These are phyloP conservation scores for Plasmodium ovale DNA, from an alignment of 169 alveolate genomes.

Conservation along the genomic window DNA sequence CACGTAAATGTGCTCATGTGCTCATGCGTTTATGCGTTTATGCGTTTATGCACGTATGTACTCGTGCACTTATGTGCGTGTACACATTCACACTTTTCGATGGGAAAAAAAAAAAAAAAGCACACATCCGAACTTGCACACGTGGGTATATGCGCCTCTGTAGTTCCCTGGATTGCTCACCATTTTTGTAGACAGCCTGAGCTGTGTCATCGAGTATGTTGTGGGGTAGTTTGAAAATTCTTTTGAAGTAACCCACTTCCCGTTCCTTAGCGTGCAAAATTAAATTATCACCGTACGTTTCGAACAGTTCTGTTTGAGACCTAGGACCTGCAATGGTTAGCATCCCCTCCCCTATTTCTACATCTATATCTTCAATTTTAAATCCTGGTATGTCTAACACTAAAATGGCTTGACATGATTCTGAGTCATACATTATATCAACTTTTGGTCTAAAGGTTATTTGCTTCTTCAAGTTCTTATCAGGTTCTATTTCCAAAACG, in stretches of 20 bases:
- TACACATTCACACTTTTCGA: not conserved
- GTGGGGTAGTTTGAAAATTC: slow-evolving; percentile 86
- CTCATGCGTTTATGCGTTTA: too few relatives aligned
- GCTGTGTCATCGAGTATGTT: slow-evolving; percentile 84
- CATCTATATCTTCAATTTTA: slow-evolving; percentile 80
- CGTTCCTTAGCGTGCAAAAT: slow-evolving; percentile 85
- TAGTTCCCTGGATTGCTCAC: slow-evolving; percentile 75
- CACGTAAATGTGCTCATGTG: too few relatives aligned
- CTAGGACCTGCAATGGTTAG: slow-evolving; percentile 82
- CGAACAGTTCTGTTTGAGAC: slow-evolving; percentile 85
- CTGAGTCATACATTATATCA: slow-evolving; percentile 85
- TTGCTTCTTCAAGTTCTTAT: slow-evolving; percentile 79
- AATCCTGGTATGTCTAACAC: slow-evolving; percentile 87
- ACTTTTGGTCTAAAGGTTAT: slow-evolving; percentile 86
- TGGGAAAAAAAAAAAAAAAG: slow-evolving; percentile 8
- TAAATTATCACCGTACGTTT: slow-evolving; percentile 84
- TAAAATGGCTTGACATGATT: slow-evolving; percentile 76
- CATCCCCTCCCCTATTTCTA: slow-evolving; percentile 85
- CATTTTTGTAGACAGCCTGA: slow-evolving; percentile 82
- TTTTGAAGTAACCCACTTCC: slow-evolving; percentile 85
- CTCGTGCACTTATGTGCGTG: not conserved
- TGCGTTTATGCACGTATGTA: not conserved
- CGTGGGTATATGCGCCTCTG: not conserved
- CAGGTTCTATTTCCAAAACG: slow-evolving; percentile 84
- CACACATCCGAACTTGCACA: not conserved